phyloP scores from a whole-genome alignment of 2,329 filamentous ascomycete genomes.

The Davidsoniella neocaledoniae region DNA sequence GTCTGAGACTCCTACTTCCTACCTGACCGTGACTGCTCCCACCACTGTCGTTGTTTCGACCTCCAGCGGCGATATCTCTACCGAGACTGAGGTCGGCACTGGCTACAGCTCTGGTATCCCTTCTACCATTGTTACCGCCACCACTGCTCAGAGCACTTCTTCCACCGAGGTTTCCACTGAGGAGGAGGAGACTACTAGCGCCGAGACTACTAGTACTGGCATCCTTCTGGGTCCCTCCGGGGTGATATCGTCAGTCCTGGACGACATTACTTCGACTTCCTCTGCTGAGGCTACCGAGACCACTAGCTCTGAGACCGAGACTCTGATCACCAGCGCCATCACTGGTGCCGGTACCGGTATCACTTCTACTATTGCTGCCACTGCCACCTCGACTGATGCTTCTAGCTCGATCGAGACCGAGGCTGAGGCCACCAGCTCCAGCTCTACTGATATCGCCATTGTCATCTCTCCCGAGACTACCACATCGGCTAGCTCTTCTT shows the following conservation, averaged over 20 bases:
- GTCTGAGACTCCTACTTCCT: conserved; percentile 4
- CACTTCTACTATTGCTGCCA: background rate
- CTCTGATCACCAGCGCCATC: conserved; percentile 6
- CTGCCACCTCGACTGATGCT: background rate
- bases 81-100: background rate
- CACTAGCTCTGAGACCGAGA: background rate
- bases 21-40: conserved; percentile 16
- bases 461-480: conserved; percentile 12
- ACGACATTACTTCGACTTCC: background rate
- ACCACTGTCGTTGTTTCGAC: conserved; percentile 16
- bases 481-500: conserved; percentile 14
- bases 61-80: background rate
- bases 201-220: conserved; percentile 7
- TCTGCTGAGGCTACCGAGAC: background rate
- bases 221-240: conserved; percentile 21
- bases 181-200: conserved; percentile 11
- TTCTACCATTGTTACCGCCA: background rate
- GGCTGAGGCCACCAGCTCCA: background rate
- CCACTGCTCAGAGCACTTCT: conserved; percentile 1
- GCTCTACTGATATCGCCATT: background rate
- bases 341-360: conserved; percentile 9
- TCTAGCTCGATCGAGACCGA: background rate
- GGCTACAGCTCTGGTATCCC: background rate
- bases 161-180: conserved; percentile 13
- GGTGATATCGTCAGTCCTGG: conserved; percentile 16